Percentiles rank a stretch among this genome's conserved stretches.
Conservation (phyloP, 768 basidiomycete species). For the Baorangia bicolor region DNA sequence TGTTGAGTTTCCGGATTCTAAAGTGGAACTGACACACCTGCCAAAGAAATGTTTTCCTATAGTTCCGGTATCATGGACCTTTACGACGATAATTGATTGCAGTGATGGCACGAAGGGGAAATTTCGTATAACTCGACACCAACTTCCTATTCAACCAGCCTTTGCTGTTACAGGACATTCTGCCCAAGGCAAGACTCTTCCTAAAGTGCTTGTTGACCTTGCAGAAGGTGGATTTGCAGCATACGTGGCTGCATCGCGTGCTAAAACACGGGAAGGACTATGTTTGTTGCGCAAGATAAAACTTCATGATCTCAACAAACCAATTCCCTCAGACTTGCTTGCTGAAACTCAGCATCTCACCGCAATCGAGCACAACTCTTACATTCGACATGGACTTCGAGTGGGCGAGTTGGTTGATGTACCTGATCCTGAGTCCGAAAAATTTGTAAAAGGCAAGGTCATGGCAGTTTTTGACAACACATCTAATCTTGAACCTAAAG, state of each 20-base stretch:
- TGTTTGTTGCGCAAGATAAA: too few species aligned
- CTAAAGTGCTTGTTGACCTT: slow-evolving; percentile 19
- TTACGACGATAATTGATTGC: neutral
- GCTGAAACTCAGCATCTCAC: too few species aligned
- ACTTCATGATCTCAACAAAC: too few species aligned
- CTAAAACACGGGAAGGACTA: too few species aligned
- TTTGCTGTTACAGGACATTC: slow-evolving; percentile 35
- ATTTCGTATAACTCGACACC: neutral
- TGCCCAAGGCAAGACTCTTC: slow-evolving; percentile 33
- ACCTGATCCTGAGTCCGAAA: too few species aligned
- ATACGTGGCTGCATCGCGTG: slow-evolving; percentile 32
- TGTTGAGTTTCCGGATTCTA: slow-evolving; percentile 17
- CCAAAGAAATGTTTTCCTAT: slow-evolving; percentile 21
- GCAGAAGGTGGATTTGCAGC: slow-evolving; percentile 24
- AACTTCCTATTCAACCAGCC: slow-evolving; percentile 27
- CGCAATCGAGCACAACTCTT: too few species aligned
- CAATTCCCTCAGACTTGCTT: too few species aligned
- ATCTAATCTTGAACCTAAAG: too few species aligned
- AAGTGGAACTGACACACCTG: slow-evolving; percentile 12
- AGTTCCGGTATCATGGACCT: slow-evolving; percentile 7
- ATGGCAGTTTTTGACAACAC: too few species aligned
- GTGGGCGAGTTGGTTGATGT: too few species aligned
- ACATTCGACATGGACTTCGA: too few species aligned
- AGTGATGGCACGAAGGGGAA: slow-evolving; percentile 1
- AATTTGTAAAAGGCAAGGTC: too few species aligned